Evolutionary conservation across 2,329 filamentous ascomycete genomes (phyloP), one percentile per base, ranked within the genome.

Genomic region (Paraphoma chrysanthemicola): DNA sequence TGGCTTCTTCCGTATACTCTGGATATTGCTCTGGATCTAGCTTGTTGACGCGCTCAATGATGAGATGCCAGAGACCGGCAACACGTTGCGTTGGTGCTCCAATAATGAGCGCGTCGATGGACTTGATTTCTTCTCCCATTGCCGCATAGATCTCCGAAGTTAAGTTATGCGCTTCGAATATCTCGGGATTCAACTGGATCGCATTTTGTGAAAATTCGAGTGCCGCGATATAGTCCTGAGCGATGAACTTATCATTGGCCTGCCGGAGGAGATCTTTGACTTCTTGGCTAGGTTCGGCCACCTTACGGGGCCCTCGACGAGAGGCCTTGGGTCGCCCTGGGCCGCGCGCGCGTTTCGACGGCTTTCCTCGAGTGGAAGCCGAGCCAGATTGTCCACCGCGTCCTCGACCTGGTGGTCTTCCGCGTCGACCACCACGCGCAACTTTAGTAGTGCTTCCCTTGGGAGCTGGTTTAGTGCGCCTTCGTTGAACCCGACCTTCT

Each of bases 211-310:
- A 70, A 52, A 68, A 71, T 6, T 68, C 62, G 28, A 75, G 67
- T 12, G 75, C 75, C 2, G 82, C 79, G 5, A 85, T 81, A 60
- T 88, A 87, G 17, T 88, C 82, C 28, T 83, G 81, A 9, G 83
- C 80, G 56, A 92, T 81, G 68, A 88, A 93, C 4, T 87, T 86
- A 57, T 88, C 82, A 56, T 88, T 90, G 3, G 91, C 90, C 68
- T 85, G 81, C 45, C 85, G 83, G 47, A 93, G 82, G 42, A 88
- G 81, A 41, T 85, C 81, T 67, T 89, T 91, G 73, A 93, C 91
- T 64, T 92, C 88, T 41, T 84, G 86, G 44, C 88, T 86, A 14
- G 88, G 89, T 70, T 91, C 89, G 8, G 86, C 87, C 23, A 86
- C 84, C 70, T 88, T 86, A 29, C 77, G 76, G 46, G 79, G 78